Percentiles rank a stretch among this genome's conserved stretches.
phyloP scores from a whole-genome alignment of 176 grass and related monocot genomes.

The Oryza glaberrima region DNA sequence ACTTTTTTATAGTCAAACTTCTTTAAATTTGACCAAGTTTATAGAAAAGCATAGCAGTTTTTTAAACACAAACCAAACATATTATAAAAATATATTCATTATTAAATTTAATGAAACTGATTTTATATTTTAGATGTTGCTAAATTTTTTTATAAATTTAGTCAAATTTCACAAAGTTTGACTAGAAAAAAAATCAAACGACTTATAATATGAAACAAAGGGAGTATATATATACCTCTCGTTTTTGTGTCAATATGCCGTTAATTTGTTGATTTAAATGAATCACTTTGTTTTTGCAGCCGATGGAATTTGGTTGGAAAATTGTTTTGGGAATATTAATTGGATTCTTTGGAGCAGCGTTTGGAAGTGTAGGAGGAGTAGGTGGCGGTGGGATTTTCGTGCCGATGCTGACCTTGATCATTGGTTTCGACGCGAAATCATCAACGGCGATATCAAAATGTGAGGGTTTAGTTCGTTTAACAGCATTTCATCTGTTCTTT shows the following conservation, averaged over 20 bases:
- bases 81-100: too few relatives aligned
- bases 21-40: too few relatives aligned
- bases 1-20: too few relatives aligned
- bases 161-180: too few relatives aligned
- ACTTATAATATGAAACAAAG: too few relatives aligned
- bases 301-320: slow-evolving; percentile 50
- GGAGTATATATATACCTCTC: too few relatives aligned
- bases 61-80: too few relatives aligned
- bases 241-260: neutral
- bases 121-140: too few relatives aligned
- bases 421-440: slow-evolving; percentile 72
- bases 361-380: slow-evolving; percentile 62
- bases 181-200: too few relatives aligned
- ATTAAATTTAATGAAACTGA: too few relatives aligned
- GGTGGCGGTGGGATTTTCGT: slow-evolving; percentile 65
- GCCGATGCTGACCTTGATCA: slow-evolving; percentile 64
- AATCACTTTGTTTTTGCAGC: slow-evolving; percentile 3
- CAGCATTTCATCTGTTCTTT: neutral
- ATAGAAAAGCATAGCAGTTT: too few relatives aligned
- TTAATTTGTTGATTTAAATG: slow-evolving; percentile 13
- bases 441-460: slow-evolving; percentile 64
- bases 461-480: slow-evolving; percentile 5
- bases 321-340: slow-evolving; percentile 50
- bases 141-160: too few relatives aligned
- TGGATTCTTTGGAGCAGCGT: slow-evolving; percentile 55